Base-by-base conservation (phyloP, 176 grass and related monocot genomes). In the Triticum dicoccoides region DNA sequence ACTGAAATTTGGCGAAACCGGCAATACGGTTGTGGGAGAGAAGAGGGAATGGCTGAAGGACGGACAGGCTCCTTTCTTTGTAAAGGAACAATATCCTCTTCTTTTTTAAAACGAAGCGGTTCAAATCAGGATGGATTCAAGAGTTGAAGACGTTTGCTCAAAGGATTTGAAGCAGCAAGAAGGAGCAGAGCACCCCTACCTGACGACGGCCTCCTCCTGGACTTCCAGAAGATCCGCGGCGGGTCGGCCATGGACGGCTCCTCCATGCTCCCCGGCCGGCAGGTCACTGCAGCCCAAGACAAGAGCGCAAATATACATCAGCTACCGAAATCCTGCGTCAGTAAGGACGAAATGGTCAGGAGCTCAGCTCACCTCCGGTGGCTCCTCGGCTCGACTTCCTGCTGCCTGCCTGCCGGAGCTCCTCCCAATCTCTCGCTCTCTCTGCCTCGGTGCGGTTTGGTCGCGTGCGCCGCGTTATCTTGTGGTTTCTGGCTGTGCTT, bases 201-300 rank as follows among this genome's bases (percentile, higher is more conserved):
- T 94, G 83, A 44, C 9, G 33, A 62, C n/a, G 97, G 86, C 90
- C 90, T 99, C 88, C 90, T 94, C 82, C 87, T 91, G 1, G 90
- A 99, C 59, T 96, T 96, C 94, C 94, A 99, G 82, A 94, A 96
- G 85, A 99, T 87, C 61, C 65, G 78, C 9, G 97, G 92, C 18
- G 91, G 90, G 23, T 95, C 90, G 56, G 89, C 89, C 89, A 94
- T 89, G 82, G 38, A 44, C 69, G 11, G 39, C 63, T 34, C 82
- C 69, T 77, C 73, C 73, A 56, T 76, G 25, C 25, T 30, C 41
- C 2, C 72, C 70, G 11, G 1, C 20, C 66, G 6, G 10, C 63
- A 5, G 10, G 45, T 12, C 69, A 5, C 54, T 58, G 18, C 54
- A 18, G 24, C 45, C 2, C 44, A 52, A 52, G 0, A 71, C 15